Evolutionary conservation across 495 filamentous ascomycete genomes (phyloP).

Genomic region (Talaromyces proteolyticus): DNA sequence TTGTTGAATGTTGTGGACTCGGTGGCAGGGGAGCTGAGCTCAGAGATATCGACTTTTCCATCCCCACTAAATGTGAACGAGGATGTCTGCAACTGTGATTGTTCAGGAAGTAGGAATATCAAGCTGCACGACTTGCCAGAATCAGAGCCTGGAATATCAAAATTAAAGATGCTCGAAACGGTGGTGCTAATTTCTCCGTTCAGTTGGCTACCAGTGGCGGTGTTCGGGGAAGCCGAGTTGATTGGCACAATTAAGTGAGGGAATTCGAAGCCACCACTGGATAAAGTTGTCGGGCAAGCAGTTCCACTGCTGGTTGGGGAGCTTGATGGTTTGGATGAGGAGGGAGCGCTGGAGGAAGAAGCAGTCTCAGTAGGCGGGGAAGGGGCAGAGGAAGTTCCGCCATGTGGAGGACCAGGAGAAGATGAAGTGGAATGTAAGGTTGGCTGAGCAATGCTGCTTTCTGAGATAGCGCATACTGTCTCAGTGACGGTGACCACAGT

Average conservation of each 20-base stretch:
- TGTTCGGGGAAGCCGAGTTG: constrained; percentile 47
- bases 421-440: background rate
- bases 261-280: constrained; percentile 45
- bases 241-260: constrained; percentile 65
- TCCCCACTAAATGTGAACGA: constrained; percentile 51
- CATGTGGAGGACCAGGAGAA: constrained; percentile 8
- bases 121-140: constrained; percentile 56
- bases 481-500: constrained; percentile 13
- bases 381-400: constrained; percentile 5
- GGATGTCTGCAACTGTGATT: constrained; percentile 46
- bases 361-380: constrained; percentile 4
- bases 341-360: constrained; percentile 3
- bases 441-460: background rate
- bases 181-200: constrained; percentile 49
- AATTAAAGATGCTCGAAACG: constrained; percentile 61
- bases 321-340: background rate
- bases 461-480: constrained; percentile 10
- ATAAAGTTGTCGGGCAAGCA: constrained; percentile 43
- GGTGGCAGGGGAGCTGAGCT: constrained; percentile 32
- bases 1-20: constrained; percentile 45
- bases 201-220: constrained; percentile 44
- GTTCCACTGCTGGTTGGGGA: background rate
- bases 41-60: constrained; percentile 48
- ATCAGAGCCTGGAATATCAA: constrained; percentile 52
- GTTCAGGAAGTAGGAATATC: constrained; percentile 59